These are phyloP conservation scores for Heliosperma pusillum DNA, from an alignment of 148 eudicot genomes.

Conservation along the genomic window DNA sequence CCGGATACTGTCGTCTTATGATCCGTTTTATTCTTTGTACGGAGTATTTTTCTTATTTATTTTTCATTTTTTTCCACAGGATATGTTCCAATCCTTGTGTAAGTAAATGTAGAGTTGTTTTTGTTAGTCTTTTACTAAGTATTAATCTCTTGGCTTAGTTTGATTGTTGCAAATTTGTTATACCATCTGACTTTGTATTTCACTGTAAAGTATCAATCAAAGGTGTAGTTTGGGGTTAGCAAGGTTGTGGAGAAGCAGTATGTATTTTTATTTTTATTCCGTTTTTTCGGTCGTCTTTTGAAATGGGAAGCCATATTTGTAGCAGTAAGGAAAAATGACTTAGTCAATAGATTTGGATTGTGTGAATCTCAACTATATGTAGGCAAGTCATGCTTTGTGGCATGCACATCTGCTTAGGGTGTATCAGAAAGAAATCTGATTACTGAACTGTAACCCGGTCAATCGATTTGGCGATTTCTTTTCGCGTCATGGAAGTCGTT, in stretches of 20 bases:
- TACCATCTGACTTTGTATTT: not conserved
- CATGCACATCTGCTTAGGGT: not conserved
- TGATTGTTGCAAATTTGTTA: not conserved
- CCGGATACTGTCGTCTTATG: too few species aligned
- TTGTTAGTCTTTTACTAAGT: too few species aligned
- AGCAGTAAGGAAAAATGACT: not conserved
- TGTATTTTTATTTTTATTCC: not conserved
- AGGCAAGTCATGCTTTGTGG: not conserved
- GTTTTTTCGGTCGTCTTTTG: not conserved
- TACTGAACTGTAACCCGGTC: too few species aligned
- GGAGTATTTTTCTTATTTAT: too few species aligned
- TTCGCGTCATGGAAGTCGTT: too few species aligned
- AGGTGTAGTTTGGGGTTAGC: not conserved
- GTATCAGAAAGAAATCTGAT: too few species aligned
- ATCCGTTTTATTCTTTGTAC: not conserved
- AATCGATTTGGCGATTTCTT: too few species aligned
- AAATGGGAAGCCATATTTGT: not conserved
- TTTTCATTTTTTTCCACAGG: not conserved
- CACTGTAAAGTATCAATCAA: not conserved
- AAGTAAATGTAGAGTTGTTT: not conserved
- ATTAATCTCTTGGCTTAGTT: not conserved
- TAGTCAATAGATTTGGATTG: not conserved
- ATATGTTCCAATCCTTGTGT: not conserved
- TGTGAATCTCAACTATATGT: not conserved
- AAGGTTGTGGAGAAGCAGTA: not conserved